Evolutionary conservation across 2,329 filamentous ascomycete species (phyloP), one percentile per base, ranked within the genome.

Genomic region (Fusarium albidum): DNA sequence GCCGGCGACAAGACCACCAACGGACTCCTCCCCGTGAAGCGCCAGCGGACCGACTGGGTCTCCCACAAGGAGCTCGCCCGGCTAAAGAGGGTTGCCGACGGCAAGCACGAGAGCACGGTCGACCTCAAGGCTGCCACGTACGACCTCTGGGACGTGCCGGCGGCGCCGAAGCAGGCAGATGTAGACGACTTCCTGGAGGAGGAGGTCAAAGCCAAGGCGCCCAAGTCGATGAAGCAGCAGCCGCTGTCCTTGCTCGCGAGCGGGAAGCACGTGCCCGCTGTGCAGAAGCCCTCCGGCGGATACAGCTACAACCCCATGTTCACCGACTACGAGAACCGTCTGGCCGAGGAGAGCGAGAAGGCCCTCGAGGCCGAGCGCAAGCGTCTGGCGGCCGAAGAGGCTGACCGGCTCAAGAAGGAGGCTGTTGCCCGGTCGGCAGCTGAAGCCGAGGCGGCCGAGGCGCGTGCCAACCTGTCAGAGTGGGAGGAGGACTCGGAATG

Each of bases 281-380:
- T 99, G 1, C 81, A 83, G 56, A 90, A 87, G 68, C 95, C 95
- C 2, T 82, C 86, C 7, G 91, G 88, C 13, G 92, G 91, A 53
- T 91, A 88, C 73, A 96, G 91, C 66, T 99, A 99, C 78, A 99
- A 99, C 71, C 95, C 95, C 0, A 79, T 85, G 6, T 96, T 96
- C 65, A 83, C 86, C 59, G 92, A 96, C 59, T 99, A 96, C 82
- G 88, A 93, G 65, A 81, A 84, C 9, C 84, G 94, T 13, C 77
- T 96, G 37, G 81, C 83, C 15, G 80, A 84, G 34, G 91, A 96
- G 73, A 90, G 91, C 38, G 82, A 87, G 49, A 91, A 90, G 74
- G 93, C 89, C 12, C 79, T 97, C 3, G 89, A 88, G 59, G 84
- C 87, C 0, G 94, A 98, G 75, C 83, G 86, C 71, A 86, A 89